A percentile compares a stretch with the other conserved stretches of the same genome.
Conservation (phyloP, 495 filamentous ascomycete genomes). For the Trichoderma virens region DNA sequence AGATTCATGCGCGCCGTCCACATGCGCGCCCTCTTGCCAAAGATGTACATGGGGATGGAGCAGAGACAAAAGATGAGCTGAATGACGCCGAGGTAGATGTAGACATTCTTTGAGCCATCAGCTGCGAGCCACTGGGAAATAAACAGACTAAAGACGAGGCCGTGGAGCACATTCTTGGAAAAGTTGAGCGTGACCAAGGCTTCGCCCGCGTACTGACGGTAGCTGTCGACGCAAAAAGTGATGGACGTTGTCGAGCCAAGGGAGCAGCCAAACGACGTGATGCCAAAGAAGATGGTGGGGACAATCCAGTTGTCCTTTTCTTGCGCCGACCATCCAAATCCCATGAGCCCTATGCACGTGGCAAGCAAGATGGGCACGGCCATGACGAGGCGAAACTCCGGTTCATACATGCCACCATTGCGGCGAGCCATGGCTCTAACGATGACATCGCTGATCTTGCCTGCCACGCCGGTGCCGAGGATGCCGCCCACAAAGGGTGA, state of each 20-base stretch:
- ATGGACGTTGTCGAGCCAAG: slow-evolving; percentile 90
- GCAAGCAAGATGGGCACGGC: slow-evolving; percentile 69
- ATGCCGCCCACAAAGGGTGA: slow-evolving; percentile 84
- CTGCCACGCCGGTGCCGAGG: slow-evolving; percentile 83
- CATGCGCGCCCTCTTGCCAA: slow-evolving; percentile 89
- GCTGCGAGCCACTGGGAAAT: slow-evolving; percentile 75
- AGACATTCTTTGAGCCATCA: slow-evolving; percentile 71
- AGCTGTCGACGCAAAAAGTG: slow-evolving; percentile 90
- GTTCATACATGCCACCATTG: slow-evolving; percentile 94
- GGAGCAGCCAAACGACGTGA: slow-evolving; percentile 89
- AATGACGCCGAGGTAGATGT: slow-evolving; percentile 76
- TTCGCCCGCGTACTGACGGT: slow-evolving; percentile 89
- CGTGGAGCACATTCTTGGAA: slow-evolving; percentile 88
- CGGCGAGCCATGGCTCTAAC: slow-evolving; percentile 68
- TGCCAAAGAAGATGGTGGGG: slow-evolving; percentile 85
- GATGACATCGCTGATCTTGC: slow-evolving; percentile 79
- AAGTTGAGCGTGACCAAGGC: slow-evolving; percentile 93
- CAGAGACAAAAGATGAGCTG: slow-evolving; percentile 67
- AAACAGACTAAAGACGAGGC: slow-evolving; percentile 84
- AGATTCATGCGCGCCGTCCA: slow-evolving; percentile 86
- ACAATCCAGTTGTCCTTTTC: slow-evolving; percentile 77
- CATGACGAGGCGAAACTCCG: slow-evolving; percentile 93
- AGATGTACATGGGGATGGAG: slow-evolving; percentile 93
- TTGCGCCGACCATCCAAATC: slow-evolving; percentile 84
- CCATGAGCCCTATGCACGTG: slow-evolving; percentile 83